Conservation (phyloP, 208 protist species). For the Novymonas esmeraldas region DNA sequence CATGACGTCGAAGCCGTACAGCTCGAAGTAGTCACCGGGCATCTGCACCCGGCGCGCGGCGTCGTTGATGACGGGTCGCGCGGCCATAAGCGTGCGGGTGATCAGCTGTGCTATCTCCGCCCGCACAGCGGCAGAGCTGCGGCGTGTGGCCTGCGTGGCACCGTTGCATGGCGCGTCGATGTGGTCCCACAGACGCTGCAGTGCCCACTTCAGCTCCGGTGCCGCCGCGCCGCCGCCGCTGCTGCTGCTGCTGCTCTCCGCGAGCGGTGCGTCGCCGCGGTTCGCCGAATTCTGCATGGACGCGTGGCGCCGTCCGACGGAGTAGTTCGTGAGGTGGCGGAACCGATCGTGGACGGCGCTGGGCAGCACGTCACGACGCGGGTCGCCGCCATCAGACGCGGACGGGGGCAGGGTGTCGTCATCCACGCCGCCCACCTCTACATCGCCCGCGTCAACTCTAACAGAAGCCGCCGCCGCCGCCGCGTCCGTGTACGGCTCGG, state of each 20-base stretch:
- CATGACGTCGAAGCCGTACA: conserved; percentile 94
- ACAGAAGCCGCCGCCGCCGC: background rate
- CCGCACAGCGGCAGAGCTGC: conserved; percentile 46
- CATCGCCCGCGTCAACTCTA: background rate
- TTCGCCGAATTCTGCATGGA: conserved; percentile 13
- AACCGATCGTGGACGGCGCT: conserved; percentile 50
- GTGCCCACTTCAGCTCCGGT: conserved; percentile 71
- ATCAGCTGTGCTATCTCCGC: conserved; percentile 74
- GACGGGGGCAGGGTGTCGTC: background rate
- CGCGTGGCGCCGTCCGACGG: conserved; percentile 67
- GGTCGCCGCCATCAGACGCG: background rate
- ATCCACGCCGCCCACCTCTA: conserved; percentile 3
- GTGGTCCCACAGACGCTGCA: conserved; percentile 65
- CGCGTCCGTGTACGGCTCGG: conserved; percentile 77
- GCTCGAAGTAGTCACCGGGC: conserved; percentile 79
- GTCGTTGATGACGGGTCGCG: conserved; percentile 39
- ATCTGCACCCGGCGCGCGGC: conserved; percentile 26
- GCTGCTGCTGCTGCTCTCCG: no score
- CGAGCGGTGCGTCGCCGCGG: background rate
- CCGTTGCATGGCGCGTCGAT: conserved; percentile 29
- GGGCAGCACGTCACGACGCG: background rate
- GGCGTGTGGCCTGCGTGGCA: background rate
- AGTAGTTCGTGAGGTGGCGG: conserved; percentile 94
- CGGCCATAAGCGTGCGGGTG: conserved; percentile 70
- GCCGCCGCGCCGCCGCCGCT: background rate